Conservation (phyloP, 108 stramenopile species). For the Skeletonema marinoi region DNA sequence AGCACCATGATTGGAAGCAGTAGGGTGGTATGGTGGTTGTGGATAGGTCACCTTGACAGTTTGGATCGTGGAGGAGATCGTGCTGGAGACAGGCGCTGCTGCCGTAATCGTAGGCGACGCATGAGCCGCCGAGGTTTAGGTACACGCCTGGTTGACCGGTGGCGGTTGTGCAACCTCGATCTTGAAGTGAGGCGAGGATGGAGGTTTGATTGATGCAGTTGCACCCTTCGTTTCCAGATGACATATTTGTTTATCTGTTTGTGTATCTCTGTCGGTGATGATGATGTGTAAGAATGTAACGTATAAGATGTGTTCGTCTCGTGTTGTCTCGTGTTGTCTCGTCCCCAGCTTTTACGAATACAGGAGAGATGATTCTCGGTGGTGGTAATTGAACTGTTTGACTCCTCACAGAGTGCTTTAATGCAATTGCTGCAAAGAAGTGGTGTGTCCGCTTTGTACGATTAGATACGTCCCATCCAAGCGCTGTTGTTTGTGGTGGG, state of each 20-base stretch:
- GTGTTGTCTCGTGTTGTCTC: no score
- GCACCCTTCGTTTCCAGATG: conserved; percentile 23
- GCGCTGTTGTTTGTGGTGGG: no score
- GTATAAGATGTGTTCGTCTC: no score
- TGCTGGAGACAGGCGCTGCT: conserved; percentile 20
- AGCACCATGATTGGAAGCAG: conserved; percentile 23
- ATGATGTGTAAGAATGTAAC: not conserved
- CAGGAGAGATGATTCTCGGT: no score
- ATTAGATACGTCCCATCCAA: no score
- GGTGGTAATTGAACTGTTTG: no score
- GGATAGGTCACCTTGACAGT: conserved; percentile 1
- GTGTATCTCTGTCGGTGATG: not conserved
- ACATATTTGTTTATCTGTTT: not conserved
- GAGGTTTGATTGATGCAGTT: conserved; percentile 6
- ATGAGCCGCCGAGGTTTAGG: conserved; percentile 15
- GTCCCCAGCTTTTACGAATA: no score
- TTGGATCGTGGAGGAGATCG: conserved; percentile 13
- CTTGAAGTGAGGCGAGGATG: conserved; percentile 17
- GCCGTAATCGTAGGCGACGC: conserved; percentile 20
- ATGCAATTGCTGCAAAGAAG: no score
- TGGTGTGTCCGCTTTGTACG: no score
- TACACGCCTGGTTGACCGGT: conserved; percentile 4
- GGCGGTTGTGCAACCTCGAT: conserved; percentile 3
- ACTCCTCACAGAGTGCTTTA: no score
- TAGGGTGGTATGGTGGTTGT: not conserved